Percentiles rank a stretch among this genome's conserved stretches.
Conservation (phyloP, 2,329 filamentous ascomycete genomes). For the Arthroderma uncinatum region DNA sequence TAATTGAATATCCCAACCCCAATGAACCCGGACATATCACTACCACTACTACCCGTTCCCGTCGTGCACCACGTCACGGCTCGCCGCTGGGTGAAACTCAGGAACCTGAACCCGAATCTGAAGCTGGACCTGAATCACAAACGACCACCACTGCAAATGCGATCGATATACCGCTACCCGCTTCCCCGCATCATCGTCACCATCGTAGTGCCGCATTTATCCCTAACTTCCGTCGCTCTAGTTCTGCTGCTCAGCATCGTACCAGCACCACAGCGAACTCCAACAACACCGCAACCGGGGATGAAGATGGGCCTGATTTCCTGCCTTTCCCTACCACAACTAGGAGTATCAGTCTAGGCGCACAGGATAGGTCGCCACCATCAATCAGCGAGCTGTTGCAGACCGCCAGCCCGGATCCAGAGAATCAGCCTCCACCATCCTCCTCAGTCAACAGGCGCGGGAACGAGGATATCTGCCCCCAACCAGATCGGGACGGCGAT, state of each 20-base stretch:
- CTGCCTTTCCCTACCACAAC: constrained; percentile 32
- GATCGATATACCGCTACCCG: constrained; percentile 37
- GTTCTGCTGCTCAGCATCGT: constrained; percentile 33
- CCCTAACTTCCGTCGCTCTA: constrained; percentile 34
- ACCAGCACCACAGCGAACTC: constrained; percentile 18
- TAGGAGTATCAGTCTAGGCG: constrained; percentile 38
- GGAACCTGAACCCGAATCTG: constrained; percentile 11
- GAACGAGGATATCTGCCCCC: not conserved
- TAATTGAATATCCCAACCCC: constrained; percentile 54
- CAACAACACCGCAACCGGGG: constrained; percentile 8
- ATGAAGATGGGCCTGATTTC: constrained; percentile 35
- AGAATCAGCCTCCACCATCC: not conserved
- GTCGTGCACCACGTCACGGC: constrained; percentile 21
- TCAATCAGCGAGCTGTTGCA: constrained; percentile 26
- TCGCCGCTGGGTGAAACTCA: constrained; percentile 30
- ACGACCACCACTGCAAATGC: constrained; percentile 30
- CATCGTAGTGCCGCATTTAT: constrained; percentile 21
- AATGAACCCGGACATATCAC: constrained; percentile 23
- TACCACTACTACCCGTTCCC: constrained; percentile 7
- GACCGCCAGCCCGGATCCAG: constrained; percentile 14
- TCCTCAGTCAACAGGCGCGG: not conserved
- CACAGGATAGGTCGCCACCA: constrained; percentile 28
- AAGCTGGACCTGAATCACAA: constrained; percentile 22
- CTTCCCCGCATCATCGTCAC: constrained; percentile 28
- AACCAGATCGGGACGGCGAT: not conserved